Base-by-base conservation (phyloP, 768 basidiomycete genomes). In the Russula vinacea region DNA sequence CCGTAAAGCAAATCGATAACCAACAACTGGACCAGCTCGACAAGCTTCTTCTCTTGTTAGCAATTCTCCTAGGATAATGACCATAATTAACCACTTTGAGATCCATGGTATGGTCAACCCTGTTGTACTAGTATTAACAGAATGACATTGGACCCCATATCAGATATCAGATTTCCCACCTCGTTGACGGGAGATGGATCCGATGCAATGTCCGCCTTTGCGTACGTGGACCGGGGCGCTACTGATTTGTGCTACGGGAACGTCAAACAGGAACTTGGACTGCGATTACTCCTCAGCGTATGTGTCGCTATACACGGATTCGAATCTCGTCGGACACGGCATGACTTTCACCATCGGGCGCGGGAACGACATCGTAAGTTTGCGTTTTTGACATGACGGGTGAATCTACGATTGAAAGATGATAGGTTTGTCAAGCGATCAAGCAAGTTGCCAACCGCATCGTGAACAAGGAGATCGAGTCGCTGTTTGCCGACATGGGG, bases 281-380 rank as follows among this genome's bases (percentile, higher is more conserved):
- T 96, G 94, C 76, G 95, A 97, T 77, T 97, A 97, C 76, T 94
- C 92, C 2, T 91, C 94, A 2, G 95, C 95, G 6, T 97, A 97
- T 73, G 80, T 97, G 51, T 82, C 86, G 26, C 79, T 98, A 62
- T 76, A 83, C 66, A 95, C 90, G n/a, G 80, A 85, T 26, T 70
- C 77, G 5, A 81, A 85, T 57, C 84, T 95, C 50, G 81, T 87
- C 54, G 92, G 94, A n/a, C 85, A 93, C 69, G 93, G 92, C 60
- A 92, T 94, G 92, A 94, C 93, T 3, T 95, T 95, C 74, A 94
- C 94, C 13, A 94, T 93, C 68, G 93, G 93, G 0, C 87, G 95
- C 47, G 95, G 95, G 33, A 98, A 94, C 71, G 95, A 98, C 65
- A 94, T 97, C 67, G 95, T 90, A 44, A 52, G 56, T 22, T 49